Evolutionary conservation across 1,284 basidiomycete genomes (phyloP).

Genomic region (Apiotrichum porosum): DNA sequence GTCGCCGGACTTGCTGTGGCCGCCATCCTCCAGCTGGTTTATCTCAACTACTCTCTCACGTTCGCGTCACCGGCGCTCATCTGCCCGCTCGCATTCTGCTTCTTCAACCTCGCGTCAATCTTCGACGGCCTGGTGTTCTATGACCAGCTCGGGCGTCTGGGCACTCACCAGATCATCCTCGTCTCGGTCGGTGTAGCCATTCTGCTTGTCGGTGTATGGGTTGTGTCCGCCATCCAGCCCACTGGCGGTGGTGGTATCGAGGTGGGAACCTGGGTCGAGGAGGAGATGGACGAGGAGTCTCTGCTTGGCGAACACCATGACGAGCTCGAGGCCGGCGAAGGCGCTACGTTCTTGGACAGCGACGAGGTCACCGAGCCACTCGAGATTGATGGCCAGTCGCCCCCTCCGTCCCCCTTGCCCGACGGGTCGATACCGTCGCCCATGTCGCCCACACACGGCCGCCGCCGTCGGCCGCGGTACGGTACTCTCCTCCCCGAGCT

Average conservation of each 20-base stretch:
- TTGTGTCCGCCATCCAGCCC: constrained; percentile 56
- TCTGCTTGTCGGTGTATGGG: constrained; percentile 83
- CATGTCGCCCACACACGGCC: constrained; percentile 14
- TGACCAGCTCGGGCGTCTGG: constrained; percentile 74
- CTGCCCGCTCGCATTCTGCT: constrained; percentile 92
- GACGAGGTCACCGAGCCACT: constrained; percentile 11
- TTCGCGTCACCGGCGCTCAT: constrained; percentile 83
- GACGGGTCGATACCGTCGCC: constrained; percentile 19
- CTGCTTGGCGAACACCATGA: constrained; percentile 23
- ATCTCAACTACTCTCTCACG: constrained; percentile 82
- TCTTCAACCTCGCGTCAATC: constrained; percentile 90
- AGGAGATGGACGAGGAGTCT: constrained; percentile 21
- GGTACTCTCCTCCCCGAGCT: constrained; percentile 47
- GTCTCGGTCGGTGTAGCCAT: constrained; percentile 74
- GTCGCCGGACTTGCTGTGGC: constrained; percentile 37
- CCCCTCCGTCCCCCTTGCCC: neutral
- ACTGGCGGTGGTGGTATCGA: constrained; percentile 45
- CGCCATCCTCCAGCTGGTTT: constrained; percentile 62
- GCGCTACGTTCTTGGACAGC: constrained; percentile 16
- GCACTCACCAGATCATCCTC: constrained; percentile 63
- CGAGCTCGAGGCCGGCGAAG: constrained; percentile 22
- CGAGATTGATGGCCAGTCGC: constrained; percentile 1
- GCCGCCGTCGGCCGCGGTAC: constrained; percentile 27
- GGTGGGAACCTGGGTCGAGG: constrained; percentile 49
- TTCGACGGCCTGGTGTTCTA: constrained; percentile 81